Evolutionary conservation across 225 moss, liverwort and hornwort species (phyloP), one percentile per base, ranked within the genome.

Genomic region (Neckera pumila): DNA sequence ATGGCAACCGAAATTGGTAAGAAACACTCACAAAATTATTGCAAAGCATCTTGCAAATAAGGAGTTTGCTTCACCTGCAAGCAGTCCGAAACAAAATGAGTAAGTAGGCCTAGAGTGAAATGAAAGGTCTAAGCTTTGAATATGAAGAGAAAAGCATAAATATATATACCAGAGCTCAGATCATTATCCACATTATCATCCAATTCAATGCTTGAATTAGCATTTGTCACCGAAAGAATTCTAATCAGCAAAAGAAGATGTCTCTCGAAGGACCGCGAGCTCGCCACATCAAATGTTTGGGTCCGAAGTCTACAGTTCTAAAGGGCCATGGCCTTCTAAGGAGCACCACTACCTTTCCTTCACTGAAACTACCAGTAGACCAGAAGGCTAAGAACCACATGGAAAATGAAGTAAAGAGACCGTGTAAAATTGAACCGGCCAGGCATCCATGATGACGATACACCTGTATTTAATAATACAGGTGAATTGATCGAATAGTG

Each of bases 11-110:
- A 51, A 79, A 15, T 23, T 23, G 54, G 25, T 31, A 28, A 70
- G n/a, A 33, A 82, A 42, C 43, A 91, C 84, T 95, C 89, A 95
- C 95, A 93, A 93, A 87, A 26, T 42, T 89, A 26, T 42, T 89
- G 79, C 90, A 96, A 83, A 33, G 93, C 84, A 76, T 96, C 96
- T 80, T 95, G 92, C 90, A 96, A 89, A 58, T 67, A 94, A 65
- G 95, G 94, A 34, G 94, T 96, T 86, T 91, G 96, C 78, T 93
- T 91, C n/a, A 89, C 90, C 95, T 95, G 93, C 82, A 89, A 47
- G 84, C 53, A 53, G 23, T 27, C 30, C 4, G 34, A 25, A 64
- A 71, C 13, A n/a, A 64, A 7, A 65, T 49, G 49, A 85, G 60
- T 38, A 38, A n/a, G n/a, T n/a, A n/a, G n/a, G n/a, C n/a, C n/a